A percentile compares a stretch with the other conserved stretches of the same genome.
Conservation (phyloP, 345 rosid genomes). For the Eucalyptus pauciflora region DNA sequence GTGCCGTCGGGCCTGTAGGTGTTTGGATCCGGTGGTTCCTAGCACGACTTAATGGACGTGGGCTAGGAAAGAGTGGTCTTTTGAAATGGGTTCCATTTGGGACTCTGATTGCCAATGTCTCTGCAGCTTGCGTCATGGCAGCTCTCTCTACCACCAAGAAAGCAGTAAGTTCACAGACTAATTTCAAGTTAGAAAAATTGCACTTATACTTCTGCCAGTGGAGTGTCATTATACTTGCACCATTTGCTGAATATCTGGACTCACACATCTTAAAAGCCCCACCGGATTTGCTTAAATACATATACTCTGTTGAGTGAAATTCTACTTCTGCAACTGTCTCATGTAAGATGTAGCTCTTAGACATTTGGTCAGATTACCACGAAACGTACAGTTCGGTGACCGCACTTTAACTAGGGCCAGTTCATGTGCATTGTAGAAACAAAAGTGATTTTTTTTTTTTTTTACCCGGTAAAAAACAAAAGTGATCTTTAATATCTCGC, state of each 20-base stretch:
- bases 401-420: neutral
- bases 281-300: neutral
- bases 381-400: neutral
- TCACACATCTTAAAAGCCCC: neutral
- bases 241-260: neutral
- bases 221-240: neutral
- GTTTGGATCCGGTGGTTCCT: constrained; percentile 98
- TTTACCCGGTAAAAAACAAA: neutral
- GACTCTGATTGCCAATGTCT: constrained; percentile 70
- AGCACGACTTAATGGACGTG: constrained; percentile 74
- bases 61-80: constrained; percentile 46
- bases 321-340: neutral
- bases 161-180: constrained; percentile 27
- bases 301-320: neutral
- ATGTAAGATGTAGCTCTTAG: neutral
- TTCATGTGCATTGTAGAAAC: neutral
- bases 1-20: constrained; percentile 64
- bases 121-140: constrained; percentile 75
- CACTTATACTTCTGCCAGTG: neutral
- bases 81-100: constrained; percentile 93
- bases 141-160: constrained; percentile 49
- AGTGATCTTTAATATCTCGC: neutral
- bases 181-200: neutral
- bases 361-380: neutral
- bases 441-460: neutral